phyloP scores from a whole-genome alignment of 257 asterid genomes.

The Rauvolfia tetraphylla region DNA sequence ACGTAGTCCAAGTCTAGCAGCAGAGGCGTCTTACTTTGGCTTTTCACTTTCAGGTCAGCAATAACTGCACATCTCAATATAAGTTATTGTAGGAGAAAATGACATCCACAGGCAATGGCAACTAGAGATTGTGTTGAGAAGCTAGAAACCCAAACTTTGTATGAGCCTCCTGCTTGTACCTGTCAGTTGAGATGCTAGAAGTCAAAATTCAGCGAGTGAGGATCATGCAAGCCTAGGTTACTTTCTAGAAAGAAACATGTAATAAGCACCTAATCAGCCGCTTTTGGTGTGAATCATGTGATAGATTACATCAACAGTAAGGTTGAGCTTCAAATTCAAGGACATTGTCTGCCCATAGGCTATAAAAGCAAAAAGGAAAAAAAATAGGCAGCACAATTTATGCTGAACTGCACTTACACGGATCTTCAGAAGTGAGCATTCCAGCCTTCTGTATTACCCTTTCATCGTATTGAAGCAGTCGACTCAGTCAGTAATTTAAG shows the following conservation, averaged over 20 bases:
- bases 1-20: too few relatives aligned
- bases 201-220: neutral
- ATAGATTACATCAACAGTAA: too few relatives aligned
- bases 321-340: too few relatives aligned
- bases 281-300: too few relatives aligned
- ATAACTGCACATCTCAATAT: neutral
- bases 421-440: neutral
- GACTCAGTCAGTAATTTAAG: constrained; percentile 33
- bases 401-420: neutral
- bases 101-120: neutral
- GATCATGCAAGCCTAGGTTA: neutral
- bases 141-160: neutral
- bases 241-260: neutral
- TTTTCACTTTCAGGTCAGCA: neutral
- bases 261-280: neutral
- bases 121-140: too few relatives aligned
- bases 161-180: neutral
- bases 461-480: constrained; percentile 14
- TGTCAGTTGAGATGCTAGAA: neutral
- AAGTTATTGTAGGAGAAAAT: neutral
- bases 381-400: neutral
- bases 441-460: neutral
- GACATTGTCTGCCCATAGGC: too few relatives aligned
- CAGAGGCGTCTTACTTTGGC: too few relatives aligned
- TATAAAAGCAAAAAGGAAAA: neutral